Percentiles rank a stretch among this genome's conserved stretches.
These are phyloP conservation scores for Candida mesenterica DNA, from an alignment of 1,139 yeast genomes.

Conservation along the genomic window DNA sequence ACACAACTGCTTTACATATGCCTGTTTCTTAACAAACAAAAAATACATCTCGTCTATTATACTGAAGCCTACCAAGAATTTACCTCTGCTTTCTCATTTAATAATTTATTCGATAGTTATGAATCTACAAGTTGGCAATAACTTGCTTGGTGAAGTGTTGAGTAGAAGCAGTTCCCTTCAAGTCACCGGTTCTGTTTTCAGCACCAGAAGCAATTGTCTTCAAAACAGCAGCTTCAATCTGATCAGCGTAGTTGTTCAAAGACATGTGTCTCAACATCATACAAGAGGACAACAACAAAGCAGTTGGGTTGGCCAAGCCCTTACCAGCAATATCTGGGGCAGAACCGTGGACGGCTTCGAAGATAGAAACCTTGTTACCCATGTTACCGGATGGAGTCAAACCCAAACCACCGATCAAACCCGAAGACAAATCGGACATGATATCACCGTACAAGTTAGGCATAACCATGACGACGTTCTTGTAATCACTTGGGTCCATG, in stretches of 20 bases:
- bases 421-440: constrained; percentile 95
- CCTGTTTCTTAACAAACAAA: no score
- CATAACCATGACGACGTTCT: constrained; percentile 90
- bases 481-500: constrained; percentile 81
- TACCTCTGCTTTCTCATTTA: neutral
- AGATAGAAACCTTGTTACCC: constrained; percentile 96
- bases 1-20: no score
- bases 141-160: constrained; percentile 78
- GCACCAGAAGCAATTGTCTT: constrained; percentile 93
- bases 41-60: no score
- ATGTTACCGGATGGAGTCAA: constrained; percentile 98
- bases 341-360: constrained; percentile 98
- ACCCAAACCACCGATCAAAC: constrained; percentile 97
- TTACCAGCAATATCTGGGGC: constrained; percentile 97
- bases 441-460: constrained; percentile 99
- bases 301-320: constrained; percentile 98
- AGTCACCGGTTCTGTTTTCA: constrained; percentile 90
- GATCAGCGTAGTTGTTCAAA: constrained; percentile 72
- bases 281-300: constrained; percentile 87
- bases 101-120: neutral
- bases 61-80: no score
- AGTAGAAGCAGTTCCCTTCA: constrained; percentile 91
- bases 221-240: constrained; percentile 85
- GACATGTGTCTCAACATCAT: constrained; percentile 99
- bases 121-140: constrained; percentile 42